Conservation (phyloP, 305 asterid species). For the Rubia peregrina region DNA sequence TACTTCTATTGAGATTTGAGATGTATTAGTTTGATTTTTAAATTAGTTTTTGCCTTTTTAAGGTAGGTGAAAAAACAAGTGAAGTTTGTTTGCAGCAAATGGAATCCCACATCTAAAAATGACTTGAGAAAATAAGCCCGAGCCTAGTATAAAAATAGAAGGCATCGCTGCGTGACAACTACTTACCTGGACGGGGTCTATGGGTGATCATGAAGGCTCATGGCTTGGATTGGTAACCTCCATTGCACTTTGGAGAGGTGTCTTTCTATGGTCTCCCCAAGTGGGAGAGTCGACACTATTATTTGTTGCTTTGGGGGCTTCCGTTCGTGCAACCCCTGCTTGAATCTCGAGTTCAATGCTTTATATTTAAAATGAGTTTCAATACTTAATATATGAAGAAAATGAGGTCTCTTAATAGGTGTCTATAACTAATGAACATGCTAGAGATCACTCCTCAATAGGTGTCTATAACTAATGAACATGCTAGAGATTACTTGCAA, state of each 20-base stretch:
- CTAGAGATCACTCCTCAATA: too few relatives aligned
- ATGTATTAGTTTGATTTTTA: too few relatives aligned
- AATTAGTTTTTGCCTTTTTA: too few relatives aligned
- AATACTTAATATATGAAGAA: too few relatives aligned
- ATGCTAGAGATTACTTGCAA: too few relatives aligned
- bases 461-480: too few relatives aligned
- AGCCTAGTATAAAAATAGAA: background rate
- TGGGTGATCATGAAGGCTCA: slow-evolving; percentile 24
- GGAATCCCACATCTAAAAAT: background rate
- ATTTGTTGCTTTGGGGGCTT: slow-evolving; percentile 29
- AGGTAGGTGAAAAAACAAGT: background rate
- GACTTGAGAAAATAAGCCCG: background rate
- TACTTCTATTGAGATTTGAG: too few relatives aligned
- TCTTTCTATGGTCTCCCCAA: slow-evolving; percentile 19
- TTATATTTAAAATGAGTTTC: background rate
- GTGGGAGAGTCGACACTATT: slow-evolving; percentile 20
- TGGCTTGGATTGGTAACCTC: slow-evolving; percentile 29
- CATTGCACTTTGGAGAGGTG: slow-evolving; percentile 30
- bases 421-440: too few relatives aligned
- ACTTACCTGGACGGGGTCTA: slow-evolving; percentile 41
- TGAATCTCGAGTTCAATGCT: background rate
- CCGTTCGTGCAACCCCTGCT: slow-evolving; percentile 34
- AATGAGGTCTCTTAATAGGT: too few relatives aligned
- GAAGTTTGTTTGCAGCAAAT: background rate
- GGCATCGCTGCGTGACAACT: background rate